A percentile compares a stretch with the other conserved stretches of the same genome.
phyloP scores from a whole-genome alignment of 495 filamentous ascomycete species.

The Talaromyces nanjingensis region DNA sequence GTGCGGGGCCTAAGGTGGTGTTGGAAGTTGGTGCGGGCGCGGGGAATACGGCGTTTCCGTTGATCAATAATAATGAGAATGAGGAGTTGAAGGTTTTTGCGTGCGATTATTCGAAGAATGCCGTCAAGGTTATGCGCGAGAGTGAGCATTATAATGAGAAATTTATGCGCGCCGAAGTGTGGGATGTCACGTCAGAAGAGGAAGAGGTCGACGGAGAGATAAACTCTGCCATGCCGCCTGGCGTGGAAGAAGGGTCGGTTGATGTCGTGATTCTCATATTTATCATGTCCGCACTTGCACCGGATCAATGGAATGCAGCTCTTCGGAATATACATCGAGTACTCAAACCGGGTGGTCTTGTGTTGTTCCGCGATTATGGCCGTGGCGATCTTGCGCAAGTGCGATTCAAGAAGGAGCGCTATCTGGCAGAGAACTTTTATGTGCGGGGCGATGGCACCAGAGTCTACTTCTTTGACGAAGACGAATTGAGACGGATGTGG shows the following conservation, averaged over 20 bases:
- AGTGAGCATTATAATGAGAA: constrained; percentile 59
- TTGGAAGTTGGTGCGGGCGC: constrained; percentile 93
- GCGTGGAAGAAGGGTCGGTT: constrained; percentile 64
- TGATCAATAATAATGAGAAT: constrained; percentile 76
- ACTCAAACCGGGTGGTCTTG: constrained; percentile 80
- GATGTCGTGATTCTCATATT: constrained; percentile 93
- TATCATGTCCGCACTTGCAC: constrained; percentile 88
- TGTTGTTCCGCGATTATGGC: constrained; percentile 94
- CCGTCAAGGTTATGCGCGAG: constrained; percentile 78
- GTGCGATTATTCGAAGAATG: constrained; percentile 87
- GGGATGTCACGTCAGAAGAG: constrained; percentile 68
- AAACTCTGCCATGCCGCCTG: constrained; percentile 54
- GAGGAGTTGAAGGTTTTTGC: constrained; percentile 72
- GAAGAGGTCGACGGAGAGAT: constrained; percentile 15
- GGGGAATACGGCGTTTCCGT: constrained; percentile 91
- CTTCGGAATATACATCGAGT: constrained; percentile 73
- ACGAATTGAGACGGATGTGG: constrained; percentile 78
- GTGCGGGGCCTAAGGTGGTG: constrained; percentile 54
- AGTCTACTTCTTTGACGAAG: constrained; percentile 92
- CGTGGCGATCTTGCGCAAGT: constrained; percentile 94
- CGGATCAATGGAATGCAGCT: constrained; percentile 75
- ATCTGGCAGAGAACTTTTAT: constrained; percentile 94
- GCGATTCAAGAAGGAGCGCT: constrained; percentile 87
- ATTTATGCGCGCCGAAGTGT: constrained; percentile 77
- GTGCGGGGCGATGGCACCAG: constrained; percentile 90